Percentiles rank a stretch among this genome's conserved stretches.
Evolutionary conservation across 2,329 filamentous ascomycete genomes (phyloP).

Genomic region (Fusarium subtropicale): DNA sequence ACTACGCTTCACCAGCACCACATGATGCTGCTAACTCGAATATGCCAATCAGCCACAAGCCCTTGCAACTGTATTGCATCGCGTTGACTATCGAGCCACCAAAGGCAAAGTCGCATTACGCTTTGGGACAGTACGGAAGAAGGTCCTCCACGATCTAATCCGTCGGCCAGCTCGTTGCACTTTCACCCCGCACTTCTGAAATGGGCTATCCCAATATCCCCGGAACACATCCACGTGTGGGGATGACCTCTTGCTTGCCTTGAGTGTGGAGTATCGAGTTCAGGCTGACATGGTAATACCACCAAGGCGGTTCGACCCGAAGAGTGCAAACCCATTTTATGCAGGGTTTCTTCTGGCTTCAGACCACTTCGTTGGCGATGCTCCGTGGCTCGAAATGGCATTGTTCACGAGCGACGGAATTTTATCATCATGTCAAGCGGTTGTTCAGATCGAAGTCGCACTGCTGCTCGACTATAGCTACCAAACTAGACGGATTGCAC

Average conservation of each 20-base stretch:
- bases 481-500: not conserved
- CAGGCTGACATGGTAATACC: constrained; percentile 26
- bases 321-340: constrained; percentile 19
- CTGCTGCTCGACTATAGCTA: not conserved
- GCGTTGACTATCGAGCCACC: constrained; percentile 34
- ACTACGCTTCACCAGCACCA: not conserved
- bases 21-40: constrained; percentile 16
- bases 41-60: constrained; percentile 16
- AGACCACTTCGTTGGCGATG: constrained; percentile 2
- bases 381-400: constrained; percentile 23
- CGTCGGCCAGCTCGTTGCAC: constrained; percentile 2
- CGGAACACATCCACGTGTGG: constrained; percentile 29
- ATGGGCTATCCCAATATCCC: constrained; percentile 18
- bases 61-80: constrained; percentile 18
- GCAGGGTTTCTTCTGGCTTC: constrained; percentile 11
- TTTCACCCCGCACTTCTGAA: constrained; percentile 38
- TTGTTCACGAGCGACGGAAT: not conserved
- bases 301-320: constrained; percentile 43
- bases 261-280: constrained; percentile 16
- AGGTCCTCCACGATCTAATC: constrained; percentile 42
- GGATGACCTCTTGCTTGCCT: constrained; percentile 15
- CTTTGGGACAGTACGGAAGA: constrained; percentile 44
- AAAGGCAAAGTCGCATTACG: constrained; percentile 18
- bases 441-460: not conserved
- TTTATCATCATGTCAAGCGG: not conserved